phyloP scores from a whole-genome alignment of 163 green algal genomes.

The Prototheca wickerhamii region DNA sequence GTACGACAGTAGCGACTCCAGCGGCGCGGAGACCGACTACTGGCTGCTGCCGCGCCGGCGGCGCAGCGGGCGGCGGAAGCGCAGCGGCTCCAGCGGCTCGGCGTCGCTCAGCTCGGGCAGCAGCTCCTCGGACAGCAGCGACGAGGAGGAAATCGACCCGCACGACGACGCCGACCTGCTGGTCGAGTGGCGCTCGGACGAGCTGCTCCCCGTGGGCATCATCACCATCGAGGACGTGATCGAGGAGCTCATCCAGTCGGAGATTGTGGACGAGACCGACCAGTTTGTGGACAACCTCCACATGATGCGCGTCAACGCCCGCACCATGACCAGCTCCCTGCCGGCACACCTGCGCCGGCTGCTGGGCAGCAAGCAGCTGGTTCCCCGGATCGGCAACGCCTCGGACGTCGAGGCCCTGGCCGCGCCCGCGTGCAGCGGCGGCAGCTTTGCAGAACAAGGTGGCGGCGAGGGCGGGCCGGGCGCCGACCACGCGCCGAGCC shows the following conservation, averaged over 20 bases:
- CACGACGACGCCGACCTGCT: background rate
- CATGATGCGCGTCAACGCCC: slow-evolving; percentile 36
- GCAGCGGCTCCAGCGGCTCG: too few relatives aligned
- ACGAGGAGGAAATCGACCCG: too few relatives aligned
- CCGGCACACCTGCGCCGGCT: slow-evolving; percentile 46
- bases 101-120: background rate
- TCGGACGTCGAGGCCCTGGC: slow-evolving; percentile 3
- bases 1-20: background rate
- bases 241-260: slow-evolving; percentile 65
- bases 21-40: background rate
- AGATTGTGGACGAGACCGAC: slow-evolving; percentile 89
- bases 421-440: too few relatives aligned
- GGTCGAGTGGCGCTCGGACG: background rate
- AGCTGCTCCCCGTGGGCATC: slow-evolving; percentile 55
- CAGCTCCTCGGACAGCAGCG: background rate
- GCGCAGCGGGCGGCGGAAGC: background rate
- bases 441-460: too few relatives aligned
- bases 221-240: slow-evolving; percentile 84
- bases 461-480: too few relatives aligned
- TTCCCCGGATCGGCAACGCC: slow-evolving; percentile 22
- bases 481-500: too few relatives aligned
- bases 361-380: slow-evolving; percentile 11
- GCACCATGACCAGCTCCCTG: slow-evolving; percentile 38
- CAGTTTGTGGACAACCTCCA: slow-evolving; percentile 40
- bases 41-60: too few relatives aligned